Evolutionary conservation across 768 basidiomycete genomes (phyloP), one percentile per base, ranked within the genome.

Genomic region (Mycena rebaudengoi): DNA sequence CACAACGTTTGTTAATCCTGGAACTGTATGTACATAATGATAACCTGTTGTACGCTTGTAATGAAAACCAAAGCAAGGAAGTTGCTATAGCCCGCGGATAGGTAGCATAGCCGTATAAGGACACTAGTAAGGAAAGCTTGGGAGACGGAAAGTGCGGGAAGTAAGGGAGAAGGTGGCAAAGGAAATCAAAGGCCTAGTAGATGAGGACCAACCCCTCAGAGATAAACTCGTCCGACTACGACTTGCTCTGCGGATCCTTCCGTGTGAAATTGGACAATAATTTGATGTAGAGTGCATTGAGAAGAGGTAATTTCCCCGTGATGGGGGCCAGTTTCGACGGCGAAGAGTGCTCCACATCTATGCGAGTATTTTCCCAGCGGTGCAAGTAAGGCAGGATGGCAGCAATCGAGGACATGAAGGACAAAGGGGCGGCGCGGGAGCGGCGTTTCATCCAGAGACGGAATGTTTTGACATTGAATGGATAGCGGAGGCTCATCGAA

Each of bases 361-460:
- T 20, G 14, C 3, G 5, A 11, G 35, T n/a, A 5, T 20, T 21
- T 26, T 21, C 14, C 55, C 53, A 55, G 39, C 52, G 52, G 30
- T 7, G 37, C 30, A 44, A 57, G 32, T 45, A 45, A 26, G 55
- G 55, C 2, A 57, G 14, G 40, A 28, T 28, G 41, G 25, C 18
- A n/a, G n/a, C n/a, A n/a, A 11, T 57, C 18, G 55, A 57, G 55
- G 12, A 32, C 13, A 6, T 37, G 21, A 57, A 16, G 10, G 43
- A 45, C 0, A 57, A 20, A 4, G 55, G 43, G 43, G 25, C 25
- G 8, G n/a, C 55, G 32, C 30, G 43, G 16, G 55, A 39, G 25
- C 55, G 43, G 25, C 55, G 43, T 28, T 46, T 16, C 55, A 57
- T 57, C 55, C 43, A 57, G 13, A 45, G 41, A 18, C 43, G 43